A percentile compares a stretch with the other conserved stretches of the same genome.
Evolutionary conservation across 352 stramenopile species (phyloP).

Genomic region (Phytophthora cajani): DNA sequence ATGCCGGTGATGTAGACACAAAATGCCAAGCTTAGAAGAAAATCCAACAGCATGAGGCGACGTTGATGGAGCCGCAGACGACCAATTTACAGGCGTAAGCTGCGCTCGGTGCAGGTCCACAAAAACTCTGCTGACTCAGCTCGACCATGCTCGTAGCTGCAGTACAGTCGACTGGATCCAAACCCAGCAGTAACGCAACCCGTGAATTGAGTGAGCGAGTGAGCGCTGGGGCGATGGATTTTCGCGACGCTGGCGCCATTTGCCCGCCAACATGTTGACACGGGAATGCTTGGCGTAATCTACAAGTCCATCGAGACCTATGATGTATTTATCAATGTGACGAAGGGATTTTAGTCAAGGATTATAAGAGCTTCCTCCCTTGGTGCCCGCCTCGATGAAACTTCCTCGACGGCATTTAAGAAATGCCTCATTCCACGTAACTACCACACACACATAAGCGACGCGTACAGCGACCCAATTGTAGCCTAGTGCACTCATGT

Average conservation of each 20-base stretch:
- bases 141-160: no score
- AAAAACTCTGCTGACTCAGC: background rate
- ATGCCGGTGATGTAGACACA: background rate
- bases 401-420: background rate
- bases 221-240: background rate
- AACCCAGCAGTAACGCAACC: background rate
- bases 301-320: background rate
- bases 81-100: background rate
- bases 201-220: background rate
- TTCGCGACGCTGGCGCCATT: background rate
- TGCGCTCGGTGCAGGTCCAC: background rate
- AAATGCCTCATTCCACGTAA: background rate
- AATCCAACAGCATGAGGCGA: slow-evolving; percentile 12
- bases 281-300: slow-evolving; percentile 1
- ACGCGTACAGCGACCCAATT: background rate
- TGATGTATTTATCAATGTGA: slow-evolving; percentile 3
- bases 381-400: background rate
- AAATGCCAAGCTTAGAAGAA: slow-evolving; percentile 26
- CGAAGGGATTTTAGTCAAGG: background rate
- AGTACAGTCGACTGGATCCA: no score
- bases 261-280: background rate
- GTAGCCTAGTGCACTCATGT: background rate
- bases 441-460: background rate
- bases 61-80: background rate
- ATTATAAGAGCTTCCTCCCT: background rate